A percentile compares a stretch with the other conserved stretches of the same genome.
Conservation (phyloP, 2,329 filamentous ascomycete genomes). For the Lachnum nothofagi region DNA sequence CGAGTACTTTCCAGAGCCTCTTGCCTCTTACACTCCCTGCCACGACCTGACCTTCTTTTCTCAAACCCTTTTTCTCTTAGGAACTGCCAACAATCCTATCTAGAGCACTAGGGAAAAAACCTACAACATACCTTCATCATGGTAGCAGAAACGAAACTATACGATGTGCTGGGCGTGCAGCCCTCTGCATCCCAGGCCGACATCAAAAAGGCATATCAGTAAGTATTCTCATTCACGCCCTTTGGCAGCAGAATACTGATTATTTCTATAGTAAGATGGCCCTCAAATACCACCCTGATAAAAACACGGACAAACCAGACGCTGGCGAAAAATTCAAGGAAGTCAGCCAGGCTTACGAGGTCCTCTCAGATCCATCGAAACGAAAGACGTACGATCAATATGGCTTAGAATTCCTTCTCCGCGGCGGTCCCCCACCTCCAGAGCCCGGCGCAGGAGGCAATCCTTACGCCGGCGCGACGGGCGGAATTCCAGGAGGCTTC, state of each 20-base stretch:
- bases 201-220: slow-evolving; percentile 94
- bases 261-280: slow-evolving; percentile 64
- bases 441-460: slow-evolving; percentile 50
- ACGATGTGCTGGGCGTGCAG: slow-evolving; percentile 77
- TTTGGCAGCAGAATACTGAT: slow-evolving; percentile 15
- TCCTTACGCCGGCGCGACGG: slow-evolving; percentile 53
- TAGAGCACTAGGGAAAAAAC: background rate
- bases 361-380: slow-evolving; percentile 94
- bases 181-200: slow-evolving; percentile 82
- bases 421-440: slow-evolving; percentile 68
- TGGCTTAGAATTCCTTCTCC: slow-evolving; percentile 86
- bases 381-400: slow-evolving; percentile 92
- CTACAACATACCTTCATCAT: slow-evolving; percentile 46
- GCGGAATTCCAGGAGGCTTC: slow-evolving; percentile 51
- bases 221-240: slow-evolving; percentile 35
- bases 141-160: slow-evolving; percentile 94
- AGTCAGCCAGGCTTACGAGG: slow-evolving; percentile 94
- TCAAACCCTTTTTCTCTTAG: background rate
- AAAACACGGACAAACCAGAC: slow-evolving; percentile 86
- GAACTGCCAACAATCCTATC: background rate
- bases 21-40: background rate
- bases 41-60: background rate
- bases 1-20: slow-evolving; percentile 4
- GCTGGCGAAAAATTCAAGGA: slow-evolving; percentile 97
- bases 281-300: slow-evolving; percentile 91